A percentile compares a stretch with the other conserved stretches of the same genome.
phyloP scores from a whole-genome alignment of 176 grass and related monocot species.

The Carex cristatella region DNA sequence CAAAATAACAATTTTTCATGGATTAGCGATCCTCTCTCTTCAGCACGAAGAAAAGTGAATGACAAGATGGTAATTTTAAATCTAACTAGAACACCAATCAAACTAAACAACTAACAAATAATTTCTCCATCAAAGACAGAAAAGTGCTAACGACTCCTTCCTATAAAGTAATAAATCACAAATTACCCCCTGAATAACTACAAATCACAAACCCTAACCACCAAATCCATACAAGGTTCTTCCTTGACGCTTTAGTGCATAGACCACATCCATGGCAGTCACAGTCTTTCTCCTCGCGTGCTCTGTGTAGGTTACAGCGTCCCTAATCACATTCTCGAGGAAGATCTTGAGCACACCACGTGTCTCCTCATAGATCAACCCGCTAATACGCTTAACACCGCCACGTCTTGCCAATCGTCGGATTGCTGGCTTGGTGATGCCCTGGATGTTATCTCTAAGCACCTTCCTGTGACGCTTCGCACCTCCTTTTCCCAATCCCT shows the following conservation, averaged over 20 bases:
- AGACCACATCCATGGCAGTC: conserved; percentile 27
- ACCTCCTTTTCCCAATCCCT: conserved; percentile 32
- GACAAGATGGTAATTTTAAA: background rate
- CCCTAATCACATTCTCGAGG: conserved; percentile 25
- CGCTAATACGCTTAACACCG: conserved; percentile 27
- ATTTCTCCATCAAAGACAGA: background rate
- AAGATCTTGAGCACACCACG: conserved; percentile 21
- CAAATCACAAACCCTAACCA: conserved; percentile 12
- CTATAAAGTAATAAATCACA: background rate
- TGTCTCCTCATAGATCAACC: conserved; percentile 18
- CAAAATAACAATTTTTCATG: background rate
- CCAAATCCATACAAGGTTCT: conserved; percentile 24
- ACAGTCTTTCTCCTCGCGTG: conserved; percentile 23
- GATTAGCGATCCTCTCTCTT: background rate
- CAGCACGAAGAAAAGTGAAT: background rate
- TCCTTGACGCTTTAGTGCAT: conserved; percentile 23
- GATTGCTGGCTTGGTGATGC: conserved; percentile 41
- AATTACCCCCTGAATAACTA: background rate
- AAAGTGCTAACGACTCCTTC: background rate
- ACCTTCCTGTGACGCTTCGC: conserved; percentile 30
- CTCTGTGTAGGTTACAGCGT: conserved; percentile 25
- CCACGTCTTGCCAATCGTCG: conserved; percentile 33
- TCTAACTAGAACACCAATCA: background rate
- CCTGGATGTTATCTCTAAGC: conserved; percentile 42
- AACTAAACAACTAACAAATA: background rate